A percentile compares a stretch with the other conserved stretches of the same genome.
phyloP scores from a whole-genome alignment of 2,329 filamentous ascomycete species.

The Davidsoniella neocaledoniae region DNA sequence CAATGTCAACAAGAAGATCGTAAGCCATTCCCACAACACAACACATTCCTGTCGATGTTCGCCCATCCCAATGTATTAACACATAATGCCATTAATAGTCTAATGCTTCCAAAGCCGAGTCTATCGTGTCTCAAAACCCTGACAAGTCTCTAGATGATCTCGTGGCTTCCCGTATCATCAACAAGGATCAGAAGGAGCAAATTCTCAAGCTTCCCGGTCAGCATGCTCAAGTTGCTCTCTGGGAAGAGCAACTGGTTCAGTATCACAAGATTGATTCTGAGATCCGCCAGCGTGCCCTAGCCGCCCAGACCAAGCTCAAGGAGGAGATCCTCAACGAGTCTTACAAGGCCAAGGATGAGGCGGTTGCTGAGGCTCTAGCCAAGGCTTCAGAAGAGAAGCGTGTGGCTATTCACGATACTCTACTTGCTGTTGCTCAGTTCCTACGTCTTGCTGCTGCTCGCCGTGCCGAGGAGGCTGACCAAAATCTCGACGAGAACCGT shows the following conservation, averaged over 20 bases:
- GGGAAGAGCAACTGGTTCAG: constrained; percentile 57
- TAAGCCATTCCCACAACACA: constrained; percentile 27
- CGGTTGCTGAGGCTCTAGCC: constrained; percentile 32
- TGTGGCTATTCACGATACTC: constrained; percentile 38
- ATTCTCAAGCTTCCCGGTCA: constrained; percentile 61
- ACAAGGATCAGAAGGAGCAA: constrained; percentile 62
- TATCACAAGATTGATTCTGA: constrained; percentile 63
- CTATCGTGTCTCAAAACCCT: constrained; percentile 50
- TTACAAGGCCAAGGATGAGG: constrained; percentile 37
- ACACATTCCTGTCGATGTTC: constrained; percentile 15
- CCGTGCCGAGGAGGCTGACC: constrained; percentile 50
- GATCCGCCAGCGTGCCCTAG: constrained; percentile 42
- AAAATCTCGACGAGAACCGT: constrained; percentile 52
- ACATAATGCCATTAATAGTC: constrained; percentile 27
- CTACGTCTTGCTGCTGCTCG: constrained; percentile 63
- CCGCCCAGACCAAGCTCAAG: constrained; percentile 43
- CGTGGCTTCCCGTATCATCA: constrained; percentile 56
- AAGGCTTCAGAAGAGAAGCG: constrained; percentile 22
- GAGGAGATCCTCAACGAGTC: constrained; percentile 34
- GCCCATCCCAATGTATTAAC: neutral
- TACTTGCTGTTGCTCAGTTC: constrained; percentile 63
- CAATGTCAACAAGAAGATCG: constrained; percentile 87
- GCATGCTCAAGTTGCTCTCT: constrained; percentile 47
- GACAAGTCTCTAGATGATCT: constrained; percentile 58
- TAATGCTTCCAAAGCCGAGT: constrained; percentile 56